Conservation (phyloP, 805 yeast genomes). For the Metschnikowia aberdeeniae region DNA sequence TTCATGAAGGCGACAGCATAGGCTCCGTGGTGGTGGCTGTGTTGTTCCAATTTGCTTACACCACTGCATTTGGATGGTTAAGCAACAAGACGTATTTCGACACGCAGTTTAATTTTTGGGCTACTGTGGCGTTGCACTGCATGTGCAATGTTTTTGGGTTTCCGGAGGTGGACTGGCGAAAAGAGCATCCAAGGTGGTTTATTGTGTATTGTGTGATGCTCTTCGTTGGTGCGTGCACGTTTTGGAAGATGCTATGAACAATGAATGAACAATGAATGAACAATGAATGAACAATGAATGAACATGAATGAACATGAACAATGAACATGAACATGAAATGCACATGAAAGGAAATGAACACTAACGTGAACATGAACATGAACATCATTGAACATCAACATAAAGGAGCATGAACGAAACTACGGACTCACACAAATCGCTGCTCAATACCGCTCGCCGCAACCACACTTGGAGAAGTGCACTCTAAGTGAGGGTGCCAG, state of each 20-base stretch:
- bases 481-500: too few relatives aligned
- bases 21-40: conserved; percentile 33
- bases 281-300: too few relatives aligned
- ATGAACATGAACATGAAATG: too few relatives aligned
- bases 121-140: conserved; percentile 54
- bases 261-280: too few relatives aligned
- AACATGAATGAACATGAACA: too few relatives aligned
- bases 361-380: too few relatives aligned
- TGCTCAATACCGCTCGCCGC: too few relatives aligned
- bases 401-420: too few relatives aligned
- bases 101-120: conserved; percentile 48
- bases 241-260: conserved; percentile 7
- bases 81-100: conserved; percentile 55
- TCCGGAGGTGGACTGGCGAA: conserved; percentile 37
- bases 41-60: conserved; percentile 56
- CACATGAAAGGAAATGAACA: too few relatives aligned
- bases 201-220: conserved; percentile 36
- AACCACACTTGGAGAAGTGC: too few relatives aligned
- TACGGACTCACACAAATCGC: too few relatives aligned
- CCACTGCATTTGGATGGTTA: conserved; percentile 67
- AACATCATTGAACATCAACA: too few relatives aligned
- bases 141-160: conserved; percentile 71
- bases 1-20: conserved; percentile 19
- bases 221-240: conserved; percentile 33
- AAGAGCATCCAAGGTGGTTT: conserved; percentile 13